phyloP scores from a whole-genome alignment of 1,284 basidiomycete species.

The Austroboletus novae-zelandiae region DNA sequence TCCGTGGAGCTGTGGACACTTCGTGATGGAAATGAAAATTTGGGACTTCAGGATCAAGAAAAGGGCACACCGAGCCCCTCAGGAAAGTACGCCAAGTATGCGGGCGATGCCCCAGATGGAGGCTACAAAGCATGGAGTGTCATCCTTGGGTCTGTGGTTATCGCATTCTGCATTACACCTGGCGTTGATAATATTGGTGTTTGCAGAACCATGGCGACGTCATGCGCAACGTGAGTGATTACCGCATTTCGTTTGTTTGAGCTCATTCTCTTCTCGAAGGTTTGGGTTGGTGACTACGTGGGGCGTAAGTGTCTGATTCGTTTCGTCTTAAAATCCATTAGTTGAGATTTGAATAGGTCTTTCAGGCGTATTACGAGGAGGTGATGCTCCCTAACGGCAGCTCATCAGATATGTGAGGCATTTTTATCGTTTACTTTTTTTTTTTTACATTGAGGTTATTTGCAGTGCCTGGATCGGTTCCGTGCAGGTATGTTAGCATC shows the following conservation, averaged over 20 bases:
- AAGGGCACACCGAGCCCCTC: slow-evolving; percentile 4
- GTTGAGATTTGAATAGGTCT: slow-evolving; percentile 19
- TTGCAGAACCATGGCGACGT: slow-evolving; percentile 20
- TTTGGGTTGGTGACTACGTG: slow-evolving; percentile 30
- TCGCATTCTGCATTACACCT: neutral
- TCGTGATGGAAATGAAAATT: neutral
- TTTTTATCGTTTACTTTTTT: neutral
- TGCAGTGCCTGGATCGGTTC: slow-evolving; percentile 40
- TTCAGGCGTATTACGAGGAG: slow-evolving; percentile 37
- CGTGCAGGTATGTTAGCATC: slow-evolving; percentile 23
- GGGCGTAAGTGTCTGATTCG: slow-evolving; percentile 21
- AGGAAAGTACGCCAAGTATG: slow-evolving; percentile 22
- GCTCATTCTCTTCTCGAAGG: slow-evolving; percentile 12
- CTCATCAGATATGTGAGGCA: slow-evolving; percentile 29
- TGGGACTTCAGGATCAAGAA: slow-evolving; percentile 8
- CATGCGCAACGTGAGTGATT: slow-evolving; percentile 13
- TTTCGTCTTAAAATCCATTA: neutral
- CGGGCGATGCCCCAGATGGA: slow-evolving; percentile 42
- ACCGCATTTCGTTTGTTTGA: slow-evolving; percentile 2
- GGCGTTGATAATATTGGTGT: slow-evolving; percentile 1
- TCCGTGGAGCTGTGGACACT: slow-evolving; percentile 8
- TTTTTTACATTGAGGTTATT: slow-evolving; percentile 2
- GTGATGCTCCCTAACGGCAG: slow-evolving; percentile 24
- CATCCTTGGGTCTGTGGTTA: slow-evolving; percentile 39
- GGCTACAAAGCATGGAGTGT: slow-evolving; percentile 54